Conservation (phyloP, 1,284 basidiomycete species). For the Prillingera fragicola region DNA sequence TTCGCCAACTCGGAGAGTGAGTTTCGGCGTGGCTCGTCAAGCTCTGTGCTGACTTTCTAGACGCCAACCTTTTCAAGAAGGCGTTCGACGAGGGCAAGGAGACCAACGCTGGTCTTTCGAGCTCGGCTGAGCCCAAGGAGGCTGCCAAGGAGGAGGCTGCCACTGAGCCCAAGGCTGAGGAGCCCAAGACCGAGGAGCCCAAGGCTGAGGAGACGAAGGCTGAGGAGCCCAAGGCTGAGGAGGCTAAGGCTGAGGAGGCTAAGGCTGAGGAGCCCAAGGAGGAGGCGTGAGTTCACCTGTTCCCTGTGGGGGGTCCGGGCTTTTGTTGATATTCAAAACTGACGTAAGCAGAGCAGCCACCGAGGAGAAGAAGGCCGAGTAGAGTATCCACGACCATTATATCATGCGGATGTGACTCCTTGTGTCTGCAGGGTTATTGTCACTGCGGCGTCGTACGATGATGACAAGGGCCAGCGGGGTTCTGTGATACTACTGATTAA, state of each 20-base stretch:
- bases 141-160: constrained; percentile 25
- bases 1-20: constrained; percentile 95
- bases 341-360: constrained; percentile 3
- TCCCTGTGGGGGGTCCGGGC: no score
- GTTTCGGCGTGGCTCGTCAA: constrained; percentile 41
- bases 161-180: constrained; percentile 40
- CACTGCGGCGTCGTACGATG: no score
- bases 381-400: no score
- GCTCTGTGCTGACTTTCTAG: constrained; percentile 48
- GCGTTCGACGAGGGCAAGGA: constrained; percentile 79
- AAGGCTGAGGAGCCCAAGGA: constrained; percentile 26
- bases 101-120: constrained; percentile 55
- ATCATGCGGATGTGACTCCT: no score
- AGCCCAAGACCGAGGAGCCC: constrained; percentile 36
- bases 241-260: constrained; percentile 13
- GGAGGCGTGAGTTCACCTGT: constrained; percentile 11
- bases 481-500: no score
- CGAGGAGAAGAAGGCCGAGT: constrained; percentile 8
- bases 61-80: constrained; percentile 79
- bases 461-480: no score
- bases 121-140: constrained; percentile 27
- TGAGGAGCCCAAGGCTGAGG: constrained; percentile 19
- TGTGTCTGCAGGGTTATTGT: no score
- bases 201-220: constrained; percentile 28
- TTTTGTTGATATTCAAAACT: no score